These are phyloP conservation scores for Phytophthora citricola DNA, from an alignment of 352 stramenopile species.

Conservation along the genomic window DNA sequence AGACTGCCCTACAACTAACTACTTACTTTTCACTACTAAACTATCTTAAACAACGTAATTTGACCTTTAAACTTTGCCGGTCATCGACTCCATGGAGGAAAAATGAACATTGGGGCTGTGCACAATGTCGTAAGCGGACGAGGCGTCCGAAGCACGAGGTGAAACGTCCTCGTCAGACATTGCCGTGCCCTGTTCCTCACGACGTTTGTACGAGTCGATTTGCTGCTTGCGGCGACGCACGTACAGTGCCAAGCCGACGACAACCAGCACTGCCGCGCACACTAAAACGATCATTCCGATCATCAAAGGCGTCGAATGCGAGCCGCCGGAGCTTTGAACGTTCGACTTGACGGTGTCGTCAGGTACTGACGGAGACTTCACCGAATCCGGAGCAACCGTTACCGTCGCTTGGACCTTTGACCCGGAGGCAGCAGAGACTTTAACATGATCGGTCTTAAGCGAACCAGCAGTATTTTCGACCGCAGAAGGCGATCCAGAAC, in stretches of 20 bases:
- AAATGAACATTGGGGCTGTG: constrained; percentile 21
- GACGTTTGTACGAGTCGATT: constrained; percentile 25
- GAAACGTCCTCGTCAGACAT: constrained; percentile 18
- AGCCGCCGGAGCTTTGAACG: constrained; percentile 16
- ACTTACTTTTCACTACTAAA: not conserved
- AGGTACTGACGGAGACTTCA: not conserved
- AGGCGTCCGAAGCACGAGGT: constrained; percentile 7
- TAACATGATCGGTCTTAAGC: not conserved
- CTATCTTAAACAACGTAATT: not conserved
- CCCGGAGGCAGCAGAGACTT: not conserved
- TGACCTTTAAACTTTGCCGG: constrained; percentile 10
- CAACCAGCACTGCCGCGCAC: constrained; percentile 13
- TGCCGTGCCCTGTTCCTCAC: constrained; percentile 16
- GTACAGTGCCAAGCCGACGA: constrained; percentile 23
- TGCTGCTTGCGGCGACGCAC: constrained; percentile 23
- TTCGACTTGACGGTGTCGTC: constrained; percentile 9
- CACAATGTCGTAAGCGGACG: constrained; percentile 12
- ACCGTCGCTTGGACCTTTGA: constrained; percentile 10
- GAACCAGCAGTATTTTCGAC: not conserved
- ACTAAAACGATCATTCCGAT: constrained; percentile 22
- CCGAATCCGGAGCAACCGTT: constrained; percentile 1
- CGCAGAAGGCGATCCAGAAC: not conserved
- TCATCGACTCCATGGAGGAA: constrained; percentile 11
- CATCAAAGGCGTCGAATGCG: constrained; percentile 18
- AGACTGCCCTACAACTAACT: constrained; percentile 2